A percentile compares a stretch with the other conserved stretches of the same genome.
These are phyloP conservation scores for Saturnispora besseyi DNA, from an alignment of 805 yeast species.

Conservation along the genomic window DNA sequence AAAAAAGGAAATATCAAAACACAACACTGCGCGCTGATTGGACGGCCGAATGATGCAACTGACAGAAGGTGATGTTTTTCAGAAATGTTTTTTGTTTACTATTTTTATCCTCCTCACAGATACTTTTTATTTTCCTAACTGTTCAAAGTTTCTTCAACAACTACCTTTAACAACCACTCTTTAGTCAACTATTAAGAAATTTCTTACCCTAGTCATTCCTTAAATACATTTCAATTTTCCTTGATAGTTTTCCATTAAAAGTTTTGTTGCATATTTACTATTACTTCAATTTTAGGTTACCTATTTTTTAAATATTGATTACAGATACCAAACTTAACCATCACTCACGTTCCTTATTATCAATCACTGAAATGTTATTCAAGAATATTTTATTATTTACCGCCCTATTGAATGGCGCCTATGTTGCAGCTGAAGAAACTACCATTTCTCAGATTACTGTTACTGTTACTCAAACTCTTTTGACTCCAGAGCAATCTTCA, in stretches of 20 bases:
- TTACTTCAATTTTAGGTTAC: neutral
- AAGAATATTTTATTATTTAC: slow-evolving; percentile 21
- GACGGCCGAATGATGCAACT: neutral
- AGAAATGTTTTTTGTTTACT: neutral
- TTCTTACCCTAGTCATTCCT: slow-evolving; percentile 11
- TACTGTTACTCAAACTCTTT: slow-evolving; percentile 38
- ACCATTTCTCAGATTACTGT: slow-evolving; percentile 37
- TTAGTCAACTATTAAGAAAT: slow-evolving; percentile 8
- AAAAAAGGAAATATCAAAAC: slow-evolving; percentile 6
- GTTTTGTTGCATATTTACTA: neutral
- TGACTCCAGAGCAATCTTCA: slow-evolving; percentile 37
- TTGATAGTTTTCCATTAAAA: slow-evolving; percentile 5
- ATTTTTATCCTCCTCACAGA: slow-evolving; percentile 1
- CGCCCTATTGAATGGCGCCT: slow-evolving; percentile 16
- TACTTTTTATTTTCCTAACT: neutral
- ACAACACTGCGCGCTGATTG: slow-evolving; percentile 1
- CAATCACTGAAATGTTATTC: slow-evolving; percentile 19
- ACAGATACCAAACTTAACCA: slow-evolving; percentile 2
- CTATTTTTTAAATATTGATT: neutral
- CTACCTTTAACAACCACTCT: slow-evolving; percentile 2
- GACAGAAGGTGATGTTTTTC: neutral
- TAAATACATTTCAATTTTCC: slow-evolving; percentile 3
- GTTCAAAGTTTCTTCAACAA: neutral
- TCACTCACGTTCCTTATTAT: neutral
- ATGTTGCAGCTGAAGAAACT: slow-evolving; percentile 27